Base-by-base conservation (phyloP, 805 yeast species). In the Nakazawaea sp. region DNA sequence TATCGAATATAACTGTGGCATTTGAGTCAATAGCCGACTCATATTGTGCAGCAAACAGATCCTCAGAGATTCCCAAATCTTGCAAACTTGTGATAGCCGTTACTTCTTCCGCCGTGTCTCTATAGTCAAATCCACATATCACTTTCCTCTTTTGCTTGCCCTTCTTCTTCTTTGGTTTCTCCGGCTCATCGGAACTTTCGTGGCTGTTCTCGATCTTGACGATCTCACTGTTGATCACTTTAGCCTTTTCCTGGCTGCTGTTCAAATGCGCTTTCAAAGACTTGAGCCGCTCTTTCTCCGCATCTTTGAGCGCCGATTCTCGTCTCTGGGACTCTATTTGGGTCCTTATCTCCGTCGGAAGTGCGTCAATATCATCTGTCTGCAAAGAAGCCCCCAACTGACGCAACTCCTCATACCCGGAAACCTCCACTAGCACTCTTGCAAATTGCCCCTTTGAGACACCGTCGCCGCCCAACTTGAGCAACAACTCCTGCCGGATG, bases 41-140 rank as follows among this genome's bases (percentile, higher is more conserved):
- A 4, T 32, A 34, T 28, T 47, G 52, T 1, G 38, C 35, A 5
- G 13, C 5, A 62, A 62, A 58, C 18, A 46, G 41, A 4, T 27
- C 26, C 12, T 47, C 49, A n/a, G 33, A 27, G 6, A 49, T 31
- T n/a, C 40, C 28, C 17, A 57, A 37, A 12, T 36, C 35, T 26
- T 20, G 20, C 20, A 32, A 15, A 19, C 21, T 13, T 18, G 10
- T 17, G 7, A 21, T 21, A 20, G 35, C 27, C 20, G 18, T 30
- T 11, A 26, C n/a, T 11, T 21, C 18, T 12, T 24, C 13, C 21
- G 19, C 27, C 16, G 18, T 13, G 4, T 30, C 23, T 11, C 40
- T 30, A 5, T 40, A 19, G 40, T 74, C 73, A 49, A 61, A 77
- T 9, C 77, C 77, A 53, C 84, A 78, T 3, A 76, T 55, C 28